Percentiles rank a stretch among this genome's conserved stretches.
phyloP scores from a whole-genome alignment of 352 stramenopile species.

The Phytopythium oedochilum region DNA sequence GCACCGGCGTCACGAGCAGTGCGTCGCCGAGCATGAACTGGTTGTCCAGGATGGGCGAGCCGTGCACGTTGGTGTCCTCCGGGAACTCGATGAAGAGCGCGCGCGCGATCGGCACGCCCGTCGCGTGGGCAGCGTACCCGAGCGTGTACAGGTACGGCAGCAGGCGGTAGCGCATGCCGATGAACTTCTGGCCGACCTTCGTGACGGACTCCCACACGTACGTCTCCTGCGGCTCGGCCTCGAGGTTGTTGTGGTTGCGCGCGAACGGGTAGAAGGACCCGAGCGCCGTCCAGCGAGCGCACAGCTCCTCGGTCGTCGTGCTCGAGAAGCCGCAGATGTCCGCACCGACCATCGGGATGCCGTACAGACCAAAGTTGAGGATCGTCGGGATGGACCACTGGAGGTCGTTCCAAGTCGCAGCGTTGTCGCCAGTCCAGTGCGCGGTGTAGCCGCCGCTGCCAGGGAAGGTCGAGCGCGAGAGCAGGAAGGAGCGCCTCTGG shows the following conservation, averaged over 20 bases:
- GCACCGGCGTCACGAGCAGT: conserved; percentile 50
- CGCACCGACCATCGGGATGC: conserved; percentile 77
- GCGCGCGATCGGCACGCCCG: conserved; percentile 43
- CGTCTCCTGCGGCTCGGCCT: conserved; percentile 49
- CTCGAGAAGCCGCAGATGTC: conserved; percentile 73
- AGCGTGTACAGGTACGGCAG: conserved; percentile 81
- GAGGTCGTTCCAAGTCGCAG: conserved; percentile 74
- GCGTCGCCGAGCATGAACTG: conserved; percentile 59
- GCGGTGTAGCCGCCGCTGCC: conserved; percentile 49
- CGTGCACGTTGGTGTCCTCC: conserved; percentile 24
- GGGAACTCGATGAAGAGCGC: conserved; percentile 69
- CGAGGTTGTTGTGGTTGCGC: conserved; percentile 77
- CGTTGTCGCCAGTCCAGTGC: conserved; percentile 82
- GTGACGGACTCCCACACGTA: conserved; percentile 56
- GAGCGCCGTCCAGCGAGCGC: conserved; percentile 69
- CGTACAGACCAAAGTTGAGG: conserved; percentile 70
- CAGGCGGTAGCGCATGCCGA: conserved; percentile 67
- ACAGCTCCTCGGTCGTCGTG: conserved; percentile 62
- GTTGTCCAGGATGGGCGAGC: conserved; percentile 18
- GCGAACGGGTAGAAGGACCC: conserved; percentile 78
- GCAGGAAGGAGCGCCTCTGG: conserved; percentile 61
- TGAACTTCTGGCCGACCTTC: conserved; percentile 48
- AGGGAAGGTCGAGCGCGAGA: conserved; percentile 70
- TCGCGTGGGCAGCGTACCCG: conserved; percentile 44
- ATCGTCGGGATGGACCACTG: conserved; percentile 61